Evolutionary conservation across 805 yeast species (phyloP), one percentile per base, ranked within the genome.

Genomic region (Pichia kluyveri): DNA sequence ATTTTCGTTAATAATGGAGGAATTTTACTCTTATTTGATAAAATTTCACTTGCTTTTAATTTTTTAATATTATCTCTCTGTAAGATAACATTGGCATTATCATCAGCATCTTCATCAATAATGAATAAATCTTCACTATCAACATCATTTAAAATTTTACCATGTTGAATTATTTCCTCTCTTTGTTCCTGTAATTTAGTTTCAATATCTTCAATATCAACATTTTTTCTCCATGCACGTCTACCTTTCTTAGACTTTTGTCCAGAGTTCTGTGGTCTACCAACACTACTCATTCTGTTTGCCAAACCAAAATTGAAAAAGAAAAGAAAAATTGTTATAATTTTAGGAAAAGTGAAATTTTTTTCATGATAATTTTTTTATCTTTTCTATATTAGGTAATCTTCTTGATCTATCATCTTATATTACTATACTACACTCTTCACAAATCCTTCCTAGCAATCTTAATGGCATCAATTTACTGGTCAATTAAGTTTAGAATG

Each of bases 201-300:
- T 59, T 85, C 88, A 43, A 93, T 71, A 54, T 88, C 96, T 26
- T 79, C 80, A 18, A 93, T 69, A 63, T 93, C 96, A 50, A 93
- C 85, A 65, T 93, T 87, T 67, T 88, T 88, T 63, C 96, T 79
- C 95, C 97, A 87, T 6, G 96, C 81, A 62, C 77, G 83, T 74
- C 86, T 91, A 41, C 96, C 96, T 70, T 93, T 93, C 60, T 98
- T 76, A 8, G 96, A 88, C 5, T 84, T 60, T 67, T 90, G 96
- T 56, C 72, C 74, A 56, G 76, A 80, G 23, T 77, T 63, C 15
- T 38, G 42, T 14, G 90, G 87, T 63, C 80, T 73, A 45, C 67
- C 66, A 5, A 66, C 54, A 52, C 67, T 71, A 51, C 54, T 49
- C 72, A 66, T 62, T 8, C 7, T 23, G 26, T 23, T 4, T 23